Base-by-base conservation (phyloP, 108 stramenopile species). In the Cyclostephanos invisitatus region DNA sequence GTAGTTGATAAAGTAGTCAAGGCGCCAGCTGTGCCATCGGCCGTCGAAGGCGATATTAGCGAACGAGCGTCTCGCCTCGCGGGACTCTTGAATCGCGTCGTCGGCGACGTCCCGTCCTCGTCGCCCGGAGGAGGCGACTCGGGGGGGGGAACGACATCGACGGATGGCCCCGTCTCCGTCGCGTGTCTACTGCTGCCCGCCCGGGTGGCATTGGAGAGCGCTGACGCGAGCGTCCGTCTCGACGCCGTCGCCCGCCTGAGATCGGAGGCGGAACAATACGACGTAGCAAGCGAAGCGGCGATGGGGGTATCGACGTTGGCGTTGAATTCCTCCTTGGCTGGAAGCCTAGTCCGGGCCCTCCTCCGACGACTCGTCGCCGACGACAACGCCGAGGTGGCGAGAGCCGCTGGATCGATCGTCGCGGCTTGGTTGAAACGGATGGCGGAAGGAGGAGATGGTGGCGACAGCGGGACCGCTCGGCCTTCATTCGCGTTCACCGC, bases 151-250 rank as follows among this genome's bases (percentile, higher is more conserved):
- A 56, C 62, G 48, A 36, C n/a, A 18, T 42, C 29, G 49, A 63
- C 24, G 62, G 20, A 21, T 78, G 44, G 20, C 62, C 65, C 44
- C 18, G 35, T 8, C 22, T 32, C 61, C 60, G 64, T 66, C 8
- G 64, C 63, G 42, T 47, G 61, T 48, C 44, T 17, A 24, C 65
- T 88, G 7, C 65, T 93, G 55, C 92, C 90, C 37, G 75, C 85
- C 17, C 73, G 87, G 22, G 85, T 91, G 7, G 90, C 89, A 46
- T 62, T 94, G 17, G 90, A 94, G 46, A 86, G 91, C 64, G 82
- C 90, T 10, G 82, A 87, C 64, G 66, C 77, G 9, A 46, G 73
- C 10, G 70, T 91, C 27, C 87, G 93, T 15, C 70, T 89, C 12
- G 70, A 85, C 46, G 86, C 93, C 15, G 80, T 91, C 10, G 53